A percentile compares a stretch with the other conserved stretches of the same genome.
Conservation (phyloP, 345 rosid genomes). For the Populus simonii region DNA sequence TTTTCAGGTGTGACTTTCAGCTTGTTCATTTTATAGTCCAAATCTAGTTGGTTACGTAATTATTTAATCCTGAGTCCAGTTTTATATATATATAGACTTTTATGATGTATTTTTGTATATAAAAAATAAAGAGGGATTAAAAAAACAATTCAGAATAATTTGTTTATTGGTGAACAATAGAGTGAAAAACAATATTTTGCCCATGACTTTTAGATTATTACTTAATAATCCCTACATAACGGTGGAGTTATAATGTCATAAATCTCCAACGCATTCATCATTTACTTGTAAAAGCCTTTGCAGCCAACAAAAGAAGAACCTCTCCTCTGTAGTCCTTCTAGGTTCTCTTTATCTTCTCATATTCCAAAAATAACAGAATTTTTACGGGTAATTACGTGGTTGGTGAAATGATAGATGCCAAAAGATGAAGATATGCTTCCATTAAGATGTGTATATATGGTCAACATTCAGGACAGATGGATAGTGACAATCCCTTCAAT, state of each 20-base stretch:
- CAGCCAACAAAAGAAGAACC: neutral
- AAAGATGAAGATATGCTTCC: neutral
- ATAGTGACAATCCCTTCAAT: neutral
- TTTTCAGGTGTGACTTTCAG: neutral
- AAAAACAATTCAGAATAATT: no score
- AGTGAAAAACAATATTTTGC: no score
- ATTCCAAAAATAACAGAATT: neutral
- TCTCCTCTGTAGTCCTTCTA: neutral
- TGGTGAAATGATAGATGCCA: neutral
- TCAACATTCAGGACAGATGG: neutral
- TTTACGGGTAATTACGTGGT: neutral
- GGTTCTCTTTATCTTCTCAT: neutral
- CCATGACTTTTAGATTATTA: no score
- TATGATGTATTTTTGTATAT: no score
- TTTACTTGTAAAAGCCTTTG: neutral
- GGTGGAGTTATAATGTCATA: neutral
- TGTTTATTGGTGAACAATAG: no score
- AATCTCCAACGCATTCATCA: neutral
- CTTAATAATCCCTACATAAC: neutral
- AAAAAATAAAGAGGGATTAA: no score
- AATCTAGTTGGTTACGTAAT: neutral
- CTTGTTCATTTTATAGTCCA: neutral
- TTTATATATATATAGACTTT: no score
- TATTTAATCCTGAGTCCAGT: no score
- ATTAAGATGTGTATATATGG: neutral